A percentile compares a stretch with the other conserved stretches of the same genome.
These are phyloP conservation scores for Dimocarpus longan DNA, from an alignment of 345 rosid genomes.

Conservation along the genomic window DNA sequence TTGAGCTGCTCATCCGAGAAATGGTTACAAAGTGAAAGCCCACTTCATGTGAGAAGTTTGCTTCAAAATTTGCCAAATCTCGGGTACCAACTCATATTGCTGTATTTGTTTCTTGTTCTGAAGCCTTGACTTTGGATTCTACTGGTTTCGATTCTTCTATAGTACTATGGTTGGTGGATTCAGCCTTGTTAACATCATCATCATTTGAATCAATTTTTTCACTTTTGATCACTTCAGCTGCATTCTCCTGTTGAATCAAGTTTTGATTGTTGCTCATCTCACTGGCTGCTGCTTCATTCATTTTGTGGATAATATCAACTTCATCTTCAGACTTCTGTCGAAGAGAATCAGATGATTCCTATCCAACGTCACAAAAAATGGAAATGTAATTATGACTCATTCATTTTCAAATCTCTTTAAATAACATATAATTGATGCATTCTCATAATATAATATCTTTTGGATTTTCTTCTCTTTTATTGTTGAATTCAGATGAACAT, in stretches of 20 bases:
- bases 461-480: background rate
- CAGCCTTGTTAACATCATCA: background rate
- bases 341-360: conserved; percentile 20
- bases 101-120: conserved; percentile 9
- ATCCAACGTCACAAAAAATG: conserved; percentile 22
- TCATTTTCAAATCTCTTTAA: no score
- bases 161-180: background rate
- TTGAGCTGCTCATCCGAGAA: background rate
- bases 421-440: no score
- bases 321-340: conserved; percentile 16
- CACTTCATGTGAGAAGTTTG: background rate
- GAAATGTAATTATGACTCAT: background rate
- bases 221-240: background rate
- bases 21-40: background rate
- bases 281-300: background rate
- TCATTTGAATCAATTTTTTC: conserved; percentile 2
- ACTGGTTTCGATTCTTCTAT: conserved; percentile 13
- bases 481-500: background rate
- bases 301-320: background rate
- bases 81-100: background rate
- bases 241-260: conserved; percentile 9
- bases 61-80: background rate
- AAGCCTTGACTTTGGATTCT: conserved; percentile 20
- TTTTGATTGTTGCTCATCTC: background rate
- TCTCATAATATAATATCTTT: background rate